Percentiles rank a stretch among this genome's conserved stretches.
phyloP scores from a whole-genome alignment of 2,329 filamentous ascomycete species.

The Plectosphaerella cucumerina region DNA sequence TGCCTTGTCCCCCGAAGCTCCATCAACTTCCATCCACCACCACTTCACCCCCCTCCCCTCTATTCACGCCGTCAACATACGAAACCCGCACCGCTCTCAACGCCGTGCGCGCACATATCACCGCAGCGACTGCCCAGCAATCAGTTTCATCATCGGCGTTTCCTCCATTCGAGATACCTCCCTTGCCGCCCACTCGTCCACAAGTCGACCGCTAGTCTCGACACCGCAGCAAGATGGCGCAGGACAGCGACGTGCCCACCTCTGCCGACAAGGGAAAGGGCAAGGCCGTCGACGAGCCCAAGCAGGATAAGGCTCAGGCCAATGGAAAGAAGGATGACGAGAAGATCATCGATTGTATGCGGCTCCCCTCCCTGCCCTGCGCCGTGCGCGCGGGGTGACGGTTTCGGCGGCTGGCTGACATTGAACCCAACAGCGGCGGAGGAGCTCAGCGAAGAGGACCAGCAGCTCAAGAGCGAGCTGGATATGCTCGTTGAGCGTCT shows the following conservation, averaged over 20 bases:
- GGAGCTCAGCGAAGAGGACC: conserved; percentile 95
- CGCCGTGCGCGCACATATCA: background rate
- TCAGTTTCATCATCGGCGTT: too few relatives aligned
- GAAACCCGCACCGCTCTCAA: conserved; percentile 1
- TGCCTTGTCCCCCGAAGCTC: conserved; percentile 14
- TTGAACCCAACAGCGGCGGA: conserved; percentile 48
- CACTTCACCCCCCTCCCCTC: conserved; percentile 5
- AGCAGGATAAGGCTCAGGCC: conserved; percentile 63
- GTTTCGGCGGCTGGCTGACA: conserved; percentile 23
- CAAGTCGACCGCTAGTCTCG: background rate
- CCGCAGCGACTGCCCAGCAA: too few relatives aligned
- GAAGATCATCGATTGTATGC: conserved; percentile 38
- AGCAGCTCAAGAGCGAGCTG: conserved; percentile 95
- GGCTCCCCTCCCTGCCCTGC: background rate
- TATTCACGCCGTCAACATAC: background rate
- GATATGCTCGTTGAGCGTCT: conserved; percentile 97
- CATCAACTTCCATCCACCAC: conserved; percentile 31
- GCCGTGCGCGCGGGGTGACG: conserved; percentile 12
- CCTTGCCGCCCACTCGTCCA: background rate
- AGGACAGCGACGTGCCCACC: conserved; percentile 84
- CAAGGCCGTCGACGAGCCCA: conserved; percentile 72
- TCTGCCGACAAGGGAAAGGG: conserved; percentile 93
- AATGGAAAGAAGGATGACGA: conserved; percentile 79
- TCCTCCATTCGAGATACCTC: background rate
- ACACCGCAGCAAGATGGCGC: conserved; percentile 67